Base-by-base conservation (phyloP, 108 stramenopile genomes). In the Skeletonema grethae region DNA sequence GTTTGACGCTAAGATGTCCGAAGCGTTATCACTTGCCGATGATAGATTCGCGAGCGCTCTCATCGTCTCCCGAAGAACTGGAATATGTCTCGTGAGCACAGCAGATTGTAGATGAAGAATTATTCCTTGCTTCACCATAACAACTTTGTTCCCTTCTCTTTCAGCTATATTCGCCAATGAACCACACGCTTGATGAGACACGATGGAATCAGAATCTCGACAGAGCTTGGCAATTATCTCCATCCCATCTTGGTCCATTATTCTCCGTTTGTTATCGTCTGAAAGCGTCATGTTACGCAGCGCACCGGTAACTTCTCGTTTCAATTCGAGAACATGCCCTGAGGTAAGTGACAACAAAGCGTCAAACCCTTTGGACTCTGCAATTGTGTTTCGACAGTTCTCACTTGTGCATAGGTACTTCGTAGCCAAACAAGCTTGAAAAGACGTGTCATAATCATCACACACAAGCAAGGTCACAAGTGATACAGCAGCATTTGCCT, bases 41-140 rank as follows among this genome's bases (percentile, higher is more conserved):
- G 88, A 89, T 32, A 96, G 70, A 69, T 90, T 96, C 55, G 88
- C 90, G 36, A 94, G 68, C 22, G 90, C 90, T 55, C 92, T 63
- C 36, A 84, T 65, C n/a, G 90, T 89, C 60, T 96, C 92, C 25
- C 92, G 73, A 72, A 90, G 86, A 9, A 92, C 88, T 36, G 83
- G 84, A 43, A 85, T 77, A 36, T 63, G 73, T 74, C 90, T 90
- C 28, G 82, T 81, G n/a, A 88, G 50, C 77, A 94, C 75, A 16
- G 91, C 84, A 38, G 76, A 87, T 76, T 94, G 91, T 22, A 95
- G 82, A 70, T 94, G 92, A 63, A 92, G 95, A 48, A 95, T 73
- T 4, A 88, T 67, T 30, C 90, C 90, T 61, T 89, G 87, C 25
- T 84, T 70, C 11, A 88, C 86, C 61, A 95, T 82, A 10, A 63